Evolutionary conservation across 331 rosid species (phyloP), one percentile per base, ranked within the genome.

Genomic region (Stylosanthes scabra): DNA sequence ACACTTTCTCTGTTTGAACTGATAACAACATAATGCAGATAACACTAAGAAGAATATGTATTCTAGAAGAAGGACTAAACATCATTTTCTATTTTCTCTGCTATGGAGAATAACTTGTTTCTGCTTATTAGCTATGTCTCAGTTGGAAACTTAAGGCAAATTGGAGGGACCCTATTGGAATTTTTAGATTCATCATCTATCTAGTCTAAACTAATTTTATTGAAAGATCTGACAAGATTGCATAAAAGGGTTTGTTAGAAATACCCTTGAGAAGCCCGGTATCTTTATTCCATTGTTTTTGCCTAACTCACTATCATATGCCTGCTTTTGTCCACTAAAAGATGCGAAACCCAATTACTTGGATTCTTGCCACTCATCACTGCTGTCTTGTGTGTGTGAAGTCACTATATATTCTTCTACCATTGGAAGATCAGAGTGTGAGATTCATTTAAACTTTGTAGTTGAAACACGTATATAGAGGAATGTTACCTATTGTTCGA

Each of bases 201-300:
- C 71, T 77, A 82, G 82, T 72, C 88, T 5, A 82, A 83, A 74
- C 88, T 79, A 86, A 86, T 80, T 31, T 31, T 87, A 69, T 59
- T 62, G 83, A 87, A 95, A 90, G 90, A 91, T 95, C 97, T 91
- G 84, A 83, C 89, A 77, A 80, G 83, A 84, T 85, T 88, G 83
- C 84, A 88, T 84, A 89, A 94, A 94, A 89, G 93, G 79, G 72
- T 55, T 86, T 73, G 82, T 89, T 10, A 89, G 84, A 86, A 86
- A 89, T 82, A 82, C 87, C 88, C 90, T 78, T 86, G 91, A 92
- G 92, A 92, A 91, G 97, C 93, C 87, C 87, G 85, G 93, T 79
- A 95, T 89, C 90, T 84, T 89, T 83, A 82, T 83, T 70, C 78
- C 50, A 72, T 80, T 83, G 77, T 61, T 83, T 73, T 84, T 73